These are phyloP conservation scores for Oidiodendron maius DNA, from an alignment of 495 filamentous ascomycete species.

Conservation along the genomic window DNA sequence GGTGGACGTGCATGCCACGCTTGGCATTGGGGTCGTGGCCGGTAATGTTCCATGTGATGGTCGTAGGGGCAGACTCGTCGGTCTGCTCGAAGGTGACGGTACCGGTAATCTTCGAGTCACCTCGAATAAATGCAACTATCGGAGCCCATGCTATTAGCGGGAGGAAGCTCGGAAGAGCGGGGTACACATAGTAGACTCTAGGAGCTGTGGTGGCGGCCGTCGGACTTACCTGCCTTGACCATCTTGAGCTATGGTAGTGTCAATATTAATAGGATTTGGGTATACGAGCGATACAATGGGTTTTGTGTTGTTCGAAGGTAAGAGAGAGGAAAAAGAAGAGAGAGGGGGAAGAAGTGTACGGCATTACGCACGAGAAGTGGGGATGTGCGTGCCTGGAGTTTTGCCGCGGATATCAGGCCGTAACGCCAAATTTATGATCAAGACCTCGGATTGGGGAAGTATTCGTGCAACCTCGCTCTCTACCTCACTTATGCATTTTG, in stretches of 20 bases:
- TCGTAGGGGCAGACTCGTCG: slow-evolving; percentile 73
- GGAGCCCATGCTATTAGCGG: slow-evolving; percentile 20
- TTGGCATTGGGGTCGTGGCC: slow-evolving; percentile 91
- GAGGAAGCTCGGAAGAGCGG: not conserved
- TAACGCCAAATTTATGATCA: too few species aligned
- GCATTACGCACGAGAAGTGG: slow-evolving; percentile 3
- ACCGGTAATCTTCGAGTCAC: slow-evolving; percentile 88
- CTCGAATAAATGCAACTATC: slow-evolving; percentile 89
- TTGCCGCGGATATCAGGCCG: too few species aligned
- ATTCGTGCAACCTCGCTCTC: too few species aligned
- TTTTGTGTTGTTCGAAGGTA: slow-evolving; percentile 19
- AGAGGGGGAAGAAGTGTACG: not conserved
- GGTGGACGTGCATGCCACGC: slow-evolving; percentile 96
- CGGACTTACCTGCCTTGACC: slow-evolving; percentile 87
- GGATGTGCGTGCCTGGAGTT: slow-evolving; percentile 5
- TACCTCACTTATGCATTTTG: too few species aligned
- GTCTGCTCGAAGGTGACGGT: slow-evolving; percentile 93
- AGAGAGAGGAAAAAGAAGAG: slow-evolving; percentile 9
- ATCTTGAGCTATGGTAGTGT: slow-evolving; percentile 56
- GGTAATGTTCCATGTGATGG: slow-evolving; percentile 83
- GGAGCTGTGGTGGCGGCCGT: not conserved
- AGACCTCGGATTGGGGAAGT: too few species aligned
- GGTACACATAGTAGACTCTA: not conserved
- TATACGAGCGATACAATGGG: slow-evolving; percentile 24
- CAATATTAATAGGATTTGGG: slow-evolving; percentile 11